phyloP scores from a whole-genome alignment of 2,329 filamentous ascomycete genomes.

The Aspergillus texensis region DNA sequence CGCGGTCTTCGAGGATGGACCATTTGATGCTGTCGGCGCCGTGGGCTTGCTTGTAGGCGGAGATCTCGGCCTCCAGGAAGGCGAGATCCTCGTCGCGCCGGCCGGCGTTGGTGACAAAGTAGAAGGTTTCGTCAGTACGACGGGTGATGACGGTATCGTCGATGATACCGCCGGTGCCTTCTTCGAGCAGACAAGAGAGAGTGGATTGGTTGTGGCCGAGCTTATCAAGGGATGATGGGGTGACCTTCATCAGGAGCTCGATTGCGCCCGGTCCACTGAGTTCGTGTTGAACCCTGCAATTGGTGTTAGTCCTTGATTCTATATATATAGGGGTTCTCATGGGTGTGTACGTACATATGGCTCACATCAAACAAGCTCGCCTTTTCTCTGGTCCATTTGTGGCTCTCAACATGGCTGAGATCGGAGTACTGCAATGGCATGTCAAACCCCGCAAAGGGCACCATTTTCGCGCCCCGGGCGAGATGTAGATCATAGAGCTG shows the following conservation, averaged over 20 bases:
- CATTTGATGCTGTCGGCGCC: slow-evolving; percentile 62
- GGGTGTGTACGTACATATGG: slow-evolving; percentile 74
- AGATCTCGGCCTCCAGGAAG: slow-evolving; percentile 73
- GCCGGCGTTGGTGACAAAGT: slow-evolving; percentile 93
- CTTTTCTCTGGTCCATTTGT: slow-evolving; percentile 84
- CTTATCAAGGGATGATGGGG: slow-evolving; percentile 70
- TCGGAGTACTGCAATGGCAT: slow-evolving; percentile 91
- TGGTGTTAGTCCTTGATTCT: background rate
- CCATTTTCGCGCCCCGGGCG: slow-evolving; percentile 83
- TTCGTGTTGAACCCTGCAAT: slow-evolving; percentile 71
- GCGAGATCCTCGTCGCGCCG: slow-evolving; percentile 85
- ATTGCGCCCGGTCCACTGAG: slow-evolving; percentile 79
- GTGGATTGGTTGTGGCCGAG: slow-evolving; percentile 72
- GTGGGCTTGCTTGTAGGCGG: slow-evolving; percentile 58
- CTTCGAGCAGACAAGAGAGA: slow-evolving; percentile 81
- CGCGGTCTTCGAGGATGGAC: slow-evolving; percentile 71
- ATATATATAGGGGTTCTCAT: background rate
- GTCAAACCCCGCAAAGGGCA: slow-evolving; percentile 88
- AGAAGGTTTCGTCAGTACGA: slow-evolving; percentile 74
- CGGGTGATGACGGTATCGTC: slow-evolving; percentile 92
- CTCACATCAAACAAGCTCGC: slow-evolving; percentile 93
- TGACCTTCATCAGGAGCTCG: slow-evolving; percentile 80
- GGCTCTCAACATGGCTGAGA: slow-evolving; percentile 78
- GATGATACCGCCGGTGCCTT: slow-evolving; percentile 82
- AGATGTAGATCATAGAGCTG: slow-evolving; percentile 79